A percentile compares a stretch with the other conserved stretches of the same genome.
phyloP scores from a whole-genome alignment of 1,284 basidiomycete species.

The Peniophora sp. region DNA sequence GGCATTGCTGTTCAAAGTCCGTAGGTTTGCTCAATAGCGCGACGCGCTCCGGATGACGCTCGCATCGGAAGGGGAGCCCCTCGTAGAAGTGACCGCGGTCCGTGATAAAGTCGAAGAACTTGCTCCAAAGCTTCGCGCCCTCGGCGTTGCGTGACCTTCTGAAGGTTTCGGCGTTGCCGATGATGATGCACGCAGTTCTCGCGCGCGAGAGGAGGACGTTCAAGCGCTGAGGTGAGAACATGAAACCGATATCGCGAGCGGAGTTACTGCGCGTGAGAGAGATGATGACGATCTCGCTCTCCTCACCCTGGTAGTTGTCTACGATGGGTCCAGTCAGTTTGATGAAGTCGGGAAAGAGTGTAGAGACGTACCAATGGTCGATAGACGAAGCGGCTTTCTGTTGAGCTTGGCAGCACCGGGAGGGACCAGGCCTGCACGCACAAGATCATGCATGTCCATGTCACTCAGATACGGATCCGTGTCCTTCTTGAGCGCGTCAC shows the following conservation, averaged over 20 bases:
- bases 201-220: conserved; percentile 62
- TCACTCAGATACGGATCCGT: conserved; percentile 56
- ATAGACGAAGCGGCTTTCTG: conserved; percentile 40
- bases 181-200: conserved; percentile 50
- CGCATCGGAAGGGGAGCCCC: conserved; percentile 51
- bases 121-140: conserved; percentile 41
- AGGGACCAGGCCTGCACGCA: conserved; percentile 42
- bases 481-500: conserved; percentile 33
- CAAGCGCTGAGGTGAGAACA: conserved; percentile 56
- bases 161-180: conserved; percentile 58
- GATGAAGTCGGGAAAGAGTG: background rate
- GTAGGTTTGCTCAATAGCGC: conserved; percentile 27
- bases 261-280: conserved; percentile 53
- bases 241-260: conserved; percentile 52
- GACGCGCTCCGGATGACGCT: conserved; percentile 38
- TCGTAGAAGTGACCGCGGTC: conserved; percentile 38
- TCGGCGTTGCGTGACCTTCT: conserved; percentile 36
- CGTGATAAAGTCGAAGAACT: conserved; percentile 36
- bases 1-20: conserved; percentile 45
- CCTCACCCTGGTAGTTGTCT: conserved; percentile 67
- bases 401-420: conserved; percentile 25
- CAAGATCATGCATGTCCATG: conserved; percentile 48
- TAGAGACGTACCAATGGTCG: conserved; percentile 51
- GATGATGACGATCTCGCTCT: conserved; percentile 57
- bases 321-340: background rate